These are phyloP conservation scores for Salix viminalis DNA, from an alignment of 345 rosid species.

Conservation along the genomic window DNA sequence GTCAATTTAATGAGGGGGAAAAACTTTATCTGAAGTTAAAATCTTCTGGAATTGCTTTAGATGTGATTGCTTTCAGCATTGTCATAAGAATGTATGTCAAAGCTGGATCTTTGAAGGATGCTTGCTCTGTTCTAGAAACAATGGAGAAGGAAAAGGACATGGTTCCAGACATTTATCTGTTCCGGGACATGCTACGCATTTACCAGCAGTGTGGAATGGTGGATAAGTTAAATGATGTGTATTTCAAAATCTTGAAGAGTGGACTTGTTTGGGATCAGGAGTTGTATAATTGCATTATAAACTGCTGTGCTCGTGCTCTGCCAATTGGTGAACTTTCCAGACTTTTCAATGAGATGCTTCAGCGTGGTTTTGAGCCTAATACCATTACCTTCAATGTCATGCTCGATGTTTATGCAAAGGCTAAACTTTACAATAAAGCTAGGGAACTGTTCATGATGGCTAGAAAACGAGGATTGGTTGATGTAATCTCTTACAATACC, in stretches of 20 bases:
- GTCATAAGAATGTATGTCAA: conserved; percentile 78
- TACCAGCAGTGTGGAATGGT: conserved; percentile 63
- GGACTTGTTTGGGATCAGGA: conserved; percentile 81
- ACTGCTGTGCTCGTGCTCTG: conserved; percentile 83
- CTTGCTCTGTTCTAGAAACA: conserved; percentile 60
- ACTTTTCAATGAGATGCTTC: conserved; percentile 71
- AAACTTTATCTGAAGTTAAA: conserved; percentile 56
- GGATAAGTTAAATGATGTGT: conserved; percentile 49
- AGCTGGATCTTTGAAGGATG: conserved; percentile 68
- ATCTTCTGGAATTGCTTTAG: conserved; percentile 58
- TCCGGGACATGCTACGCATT: conserved; percentile 77
- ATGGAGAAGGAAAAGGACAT: conserved; percentile 62
- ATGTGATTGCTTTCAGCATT: conserved; percentile 66
- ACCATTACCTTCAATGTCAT: conserved; percentile 65
- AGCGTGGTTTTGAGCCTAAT: conserved; percentile 58
- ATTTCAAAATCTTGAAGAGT: conserved; percentile 55
- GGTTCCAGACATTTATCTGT: conserved; percentile 67
- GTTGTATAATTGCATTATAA: conserved; percentile 73
- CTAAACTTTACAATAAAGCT: conserved; percentile 69
- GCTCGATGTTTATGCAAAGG: conserved; percentile 80
- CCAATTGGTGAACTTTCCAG: conserved; percentile 69
- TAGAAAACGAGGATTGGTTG: conserved; percentile 57
- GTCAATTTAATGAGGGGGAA: conserved; percentile 56
- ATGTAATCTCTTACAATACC: conserved; percentile 80
- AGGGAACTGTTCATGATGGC: conserved; percentile 59